These are phyloP conservation scores for Kazachstania bromeliacearum DNA, from an alignment of 805 yeast genomes.

Conservation along the genomic window DNA sequence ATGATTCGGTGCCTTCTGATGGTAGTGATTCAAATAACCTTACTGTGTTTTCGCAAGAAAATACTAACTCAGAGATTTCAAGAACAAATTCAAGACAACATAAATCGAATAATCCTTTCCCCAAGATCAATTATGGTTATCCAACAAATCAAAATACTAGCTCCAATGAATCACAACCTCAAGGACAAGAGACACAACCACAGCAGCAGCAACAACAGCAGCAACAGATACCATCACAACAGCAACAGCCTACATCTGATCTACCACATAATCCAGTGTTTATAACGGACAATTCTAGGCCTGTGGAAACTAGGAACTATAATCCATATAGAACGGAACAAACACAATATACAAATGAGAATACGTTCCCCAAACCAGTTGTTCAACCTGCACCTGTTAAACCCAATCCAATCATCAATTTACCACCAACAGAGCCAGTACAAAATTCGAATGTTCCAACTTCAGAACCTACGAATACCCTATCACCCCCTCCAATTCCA, in stretches of 20 bases:
- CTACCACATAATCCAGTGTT: too few species aligned
- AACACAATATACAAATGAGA: background rate
- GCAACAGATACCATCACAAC: conserved; percentile 2
- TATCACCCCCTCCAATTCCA: conserved; percentile 2
- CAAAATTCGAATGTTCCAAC: too few species aligned
- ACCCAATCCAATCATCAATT: too few species aligned
- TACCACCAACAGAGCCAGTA: too few species aligned
- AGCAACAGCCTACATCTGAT: too few species aligned
- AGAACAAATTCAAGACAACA: conserved; percentile 16
- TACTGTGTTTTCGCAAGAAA: too few species aligned
- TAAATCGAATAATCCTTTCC: conserved; percentile 31
- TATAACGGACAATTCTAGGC: too few species aligned
- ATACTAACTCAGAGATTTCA: too few species aligned
- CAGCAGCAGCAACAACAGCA: conserved; percentile 8
- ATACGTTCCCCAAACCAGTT: background rate
- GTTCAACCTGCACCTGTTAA: too few species aligned
- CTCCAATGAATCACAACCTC: conserved; percentile 1
- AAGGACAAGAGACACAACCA: conserved; percentile 1
- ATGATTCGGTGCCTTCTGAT: too few species aligned
- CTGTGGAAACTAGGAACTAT: background rate
- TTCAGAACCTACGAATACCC: too few species aligned
- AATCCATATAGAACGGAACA: background rate
- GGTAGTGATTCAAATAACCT: too few species aligned
- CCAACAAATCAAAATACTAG: background rate
- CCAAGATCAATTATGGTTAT: conserved; percentile 13